Base-by-base conservation (phyloP, 176 grass and related monocot genomes). In the Zizania latifolia region DNA sequence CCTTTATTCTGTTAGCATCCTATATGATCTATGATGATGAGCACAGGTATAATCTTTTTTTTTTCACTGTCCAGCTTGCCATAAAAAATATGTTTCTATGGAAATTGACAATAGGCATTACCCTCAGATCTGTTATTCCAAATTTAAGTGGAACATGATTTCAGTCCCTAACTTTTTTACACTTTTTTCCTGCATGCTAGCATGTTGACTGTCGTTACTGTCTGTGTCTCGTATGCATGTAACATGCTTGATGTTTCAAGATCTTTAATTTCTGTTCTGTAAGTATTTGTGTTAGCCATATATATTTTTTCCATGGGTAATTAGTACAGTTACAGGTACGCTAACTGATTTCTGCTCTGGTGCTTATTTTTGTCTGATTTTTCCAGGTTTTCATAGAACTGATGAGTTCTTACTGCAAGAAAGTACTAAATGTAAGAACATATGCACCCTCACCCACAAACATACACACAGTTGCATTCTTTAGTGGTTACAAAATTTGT, bases 401-500 rank as follows among this genome's bases (percentile, higher is more conserved):
- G 94, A 97, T 64, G 86, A 91, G 53, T 83, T 56, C 29, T 86
- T 93, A 72, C 83, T 97, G 23, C 78, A 93, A 89, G 94, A 97
- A 88, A 91, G 94, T 78, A 54, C 75, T 87, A 89, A 89, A 89
- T 88, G 90, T 97, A 65, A 43, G 41, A 77, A 74, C 44, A 22
- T 9, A 3, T 28, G 13, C n/a, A n/a, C n/a, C n/a, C n/a, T n/a
- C n/a, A n/a, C n/a, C n/a, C n/a, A n/a, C n/a, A n/a, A n/a, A n/a
- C n/a, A n/a, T n/a, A n/a, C n/a, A n/a, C n/a, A n/a, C n/a, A n/a
- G n/a, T n/a, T n/a, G n/a, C n/a, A n/a, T n/a, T n/a, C n/a, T n/a
- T n/a, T n/a, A n/a, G n/a, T n/a, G n/a, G n/a, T n/a, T n/a, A n/a
- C n/a, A n/a, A n/a, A n/a, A n/a, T n/a, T n/a, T n/a, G n/a, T n/a